A percentile compares a stretch with the other conserved stretches of the same genome.
phyloP scores from a whole-genome alignment of 1,284 basidiomycete species.

The Pseudozyma thailandica region DNA sequence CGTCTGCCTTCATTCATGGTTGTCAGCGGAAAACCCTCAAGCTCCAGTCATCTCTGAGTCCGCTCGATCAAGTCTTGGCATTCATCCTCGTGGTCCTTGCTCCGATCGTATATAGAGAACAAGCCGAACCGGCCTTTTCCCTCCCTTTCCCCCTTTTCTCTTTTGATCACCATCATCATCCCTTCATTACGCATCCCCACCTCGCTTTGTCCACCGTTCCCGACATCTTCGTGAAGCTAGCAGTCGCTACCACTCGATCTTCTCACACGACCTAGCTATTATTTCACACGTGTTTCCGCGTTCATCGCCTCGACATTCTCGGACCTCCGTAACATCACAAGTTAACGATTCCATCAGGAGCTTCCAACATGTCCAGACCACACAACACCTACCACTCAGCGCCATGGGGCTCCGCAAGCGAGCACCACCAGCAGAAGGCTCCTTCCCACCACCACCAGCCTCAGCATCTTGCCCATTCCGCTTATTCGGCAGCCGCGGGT shows the following conservation, averaged over 20 bases:
- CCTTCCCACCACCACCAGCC: constrained; percentile 17
- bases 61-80: constrained; percentile 35
- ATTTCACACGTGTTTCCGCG: no score
- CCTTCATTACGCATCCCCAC: not conserved
- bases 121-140: not conserved
- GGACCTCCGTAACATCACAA: not conserved
- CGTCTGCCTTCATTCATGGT: not conserved
- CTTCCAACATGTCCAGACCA: constrained; percentile 40
- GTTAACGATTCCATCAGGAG: constrained; percentile 10
- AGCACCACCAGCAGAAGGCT: constrained; percentile 28
- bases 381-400: constrained; percentile 23
- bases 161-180: constrained; percentile 21
- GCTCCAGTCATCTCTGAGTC: no score
- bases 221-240: not conserved
- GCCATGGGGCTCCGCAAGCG: constrained; percentile 28
- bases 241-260: not conserved
- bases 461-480: constrained; percentile 35
- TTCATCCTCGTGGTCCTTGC: constrained; percentile 27
- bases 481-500: constrained; percentile 38
- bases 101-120: constrained; percentile 28
- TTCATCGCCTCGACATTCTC: not conserved
- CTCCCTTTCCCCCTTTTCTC: constrained; percentile 5
- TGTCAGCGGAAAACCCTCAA: not conserved
- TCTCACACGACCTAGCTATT: not conserved
- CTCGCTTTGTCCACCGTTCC: not conserved